Evolutionary conservation across 768 basidiomycete species (phyloP).

Genomic region (Lactarius hengduanensis): DNA sequence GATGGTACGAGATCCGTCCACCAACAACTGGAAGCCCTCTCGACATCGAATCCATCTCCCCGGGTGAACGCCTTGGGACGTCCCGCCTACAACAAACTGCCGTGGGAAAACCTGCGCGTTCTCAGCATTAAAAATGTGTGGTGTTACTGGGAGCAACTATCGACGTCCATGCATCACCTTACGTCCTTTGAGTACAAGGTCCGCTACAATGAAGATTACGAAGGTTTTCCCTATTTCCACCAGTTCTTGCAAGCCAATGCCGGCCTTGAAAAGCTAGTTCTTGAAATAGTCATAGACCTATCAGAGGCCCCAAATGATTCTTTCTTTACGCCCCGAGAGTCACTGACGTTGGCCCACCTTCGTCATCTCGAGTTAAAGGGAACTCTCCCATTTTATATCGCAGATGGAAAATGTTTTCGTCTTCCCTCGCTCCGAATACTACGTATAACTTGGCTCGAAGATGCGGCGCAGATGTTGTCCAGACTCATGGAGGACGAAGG

Average conservation of each 20-base stretch:
- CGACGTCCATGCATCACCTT: conserved; percentile 4
- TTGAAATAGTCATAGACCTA: not conserved
- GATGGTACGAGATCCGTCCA: not conserved
- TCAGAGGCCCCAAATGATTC: not conserved
- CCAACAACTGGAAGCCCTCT: conserved; percentile 11
- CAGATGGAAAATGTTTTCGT: not conserved
- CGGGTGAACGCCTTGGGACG: not conserved
- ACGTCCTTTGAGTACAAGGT: conserved; percentile 26
- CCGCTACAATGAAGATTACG: not conserved
- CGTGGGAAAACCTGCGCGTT: conserved; percentile 9
- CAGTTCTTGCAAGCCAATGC: conserved; percentile 31
- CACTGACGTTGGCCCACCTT: conserved; percentile 21
- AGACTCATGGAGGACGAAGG: conserved; percentile 8
- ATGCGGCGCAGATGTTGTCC: not conserved
- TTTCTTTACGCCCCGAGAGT: too few species aligned
- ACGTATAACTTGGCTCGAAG: not conserved
- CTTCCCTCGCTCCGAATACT: conserved; percentile 24
- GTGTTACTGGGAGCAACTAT: conserved; percentile 10
- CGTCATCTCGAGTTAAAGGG: conserved; percentile 24
- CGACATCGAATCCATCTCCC: not conserved
- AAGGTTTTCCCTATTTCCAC: conserved; percentile 13
- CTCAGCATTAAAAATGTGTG: conserved; percentile 5
- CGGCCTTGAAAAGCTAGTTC: conserved; percentile 28
- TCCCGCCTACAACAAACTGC: not conserved
- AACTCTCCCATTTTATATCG: not conserved